Percentiles rank a stretch among this genome's conserved stretches.
Conservation (phyloP, 2,329 filamentous ascomycete genomes). For the Geosmithia flava region DNA sequence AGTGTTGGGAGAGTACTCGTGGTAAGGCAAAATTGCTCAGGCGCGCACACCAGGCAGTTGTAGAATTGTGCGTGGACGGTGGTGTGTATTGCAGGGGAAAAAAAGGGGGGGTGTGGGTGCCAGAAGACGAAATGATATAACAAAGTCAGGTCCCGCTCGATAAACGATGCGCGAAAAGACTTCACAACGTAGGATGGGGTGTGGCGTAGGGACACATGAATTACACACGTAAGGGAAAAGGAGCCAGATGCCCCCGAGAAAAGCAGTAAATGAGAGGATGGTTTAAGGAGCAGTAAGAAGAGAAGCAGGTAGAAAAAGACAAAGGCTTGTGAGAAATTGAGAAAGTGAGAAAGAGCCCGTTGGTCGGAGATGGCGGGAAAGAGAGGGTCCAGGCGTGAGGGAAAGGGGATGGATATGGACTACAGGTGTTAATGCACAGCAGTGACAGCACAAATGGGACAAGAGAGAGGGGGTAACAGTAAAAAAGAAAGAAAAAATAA, state of each 20-base stretch:
- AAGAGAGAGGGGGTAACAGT: too few species aligned
- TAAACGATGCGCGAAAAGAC: not conserved
- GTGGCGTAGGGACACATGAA: not conserved
- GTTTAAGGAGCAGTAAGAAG: not conserved
- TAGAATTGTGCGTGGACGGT: not conserved
- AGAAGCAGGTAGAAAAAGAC: not conserved
- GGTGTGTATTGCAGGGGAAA: not conserved
- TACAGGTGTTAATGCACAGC: not conserved
- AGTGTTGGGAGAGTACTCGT: not conserved
- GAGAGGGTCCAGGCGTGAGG: not conserved
- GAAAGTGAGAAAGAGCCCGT: not conserved
- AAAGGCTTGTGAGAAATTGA: not conserved
- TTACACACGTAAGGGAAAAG: not conserved
- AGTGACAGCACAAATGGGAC: not conserved
- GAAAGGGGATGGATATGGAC: not conserved
- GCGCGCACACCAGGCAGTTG: not conserved
- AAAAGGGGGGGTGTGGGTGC: not conserved
- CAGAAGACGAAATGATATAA: not conserved
- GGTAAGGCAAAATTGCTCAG: not conserved
- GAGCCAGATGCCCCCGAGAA: not conserved
- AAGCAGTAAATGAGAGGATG: not conserved
- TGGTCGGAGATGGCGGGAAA: not conserved
- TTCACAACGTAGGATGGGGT: too few species aligned
- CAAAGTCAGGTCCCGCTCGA: not conserved
- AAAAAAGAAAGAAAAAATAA: too few species aligned